Percentiles rank a stretch among this genome's conserved stretches.
Conservation (phyloP, 2,329 filamentous ascomycete species). For the Tolypocladium inflatum region DNA sequence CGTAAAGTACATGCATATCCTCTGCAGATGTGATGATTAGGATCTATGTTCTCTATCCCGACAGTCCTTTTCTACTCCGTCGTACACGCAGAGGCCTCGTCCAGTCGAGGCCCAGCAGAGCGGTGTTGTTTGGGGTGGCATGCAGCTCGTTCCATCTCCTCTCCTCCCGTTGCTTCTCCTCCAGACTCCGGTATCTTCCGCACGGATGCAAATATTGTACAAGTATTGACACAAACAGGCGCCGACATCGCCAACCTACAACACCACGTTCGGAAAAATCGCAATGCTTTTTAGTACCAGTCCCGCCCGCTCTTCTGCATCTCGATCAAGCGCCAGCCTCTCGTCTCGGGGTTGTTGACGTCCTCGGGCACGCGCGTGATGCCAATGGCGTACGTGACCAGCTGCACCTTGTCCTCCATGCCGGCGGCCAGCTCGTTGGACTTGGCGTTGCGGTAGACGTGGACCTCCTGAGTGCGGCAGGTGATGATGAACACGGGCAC, state of each 20-base stretch:
- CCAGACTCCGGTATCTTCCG: slow-evolving; percentile 9
- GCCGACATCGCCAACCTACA: not conserved
- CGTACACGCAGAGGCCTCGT: slow-evolving; percentile 18
- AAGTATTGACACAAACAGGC: not conserved
- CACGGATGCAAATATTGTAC: not conserved
- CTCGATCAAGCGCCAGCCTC: slow-evolving; percentile 95
- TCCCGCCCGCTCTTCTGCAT: slow-evolving; percentile 97
- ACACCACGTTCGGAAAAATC: not conserved
- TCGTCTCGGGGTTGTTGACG: slow-evolving; percentile 91
- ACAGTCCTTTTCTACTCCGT: slow-evolving; percentile 9
- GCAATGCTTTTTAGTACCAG: slow-evolving; percentile 42
- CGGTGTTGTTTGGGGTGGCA: slow-evolving; percentile 18
- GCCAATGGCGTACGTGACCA: slow-evolving; percentile 96
- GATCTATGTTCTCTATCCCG: slow-evolving; percentile 10
- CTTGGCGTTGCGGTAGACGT: slow-evolving; percentile 92
- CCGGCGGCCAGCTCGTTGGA: slow-evolving; percentile 81
- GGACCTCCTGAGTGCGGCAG: slow-evolving; percentile 92
- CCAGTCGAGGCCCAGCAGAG: slow-evolving; percentile 18
- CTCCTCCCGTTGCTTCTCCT: slow-evolving; percentile 5
- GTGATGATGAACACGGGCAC: slow-evolving; percentile 96
- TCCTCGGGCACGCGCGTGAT: slow-evolving; percentile 91
- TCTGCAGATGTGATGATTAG: slow-evolving; percentile 2
- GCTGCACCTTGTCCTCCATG: slow-evolving; percentile 98
- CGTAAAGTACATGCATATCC: not conserved
- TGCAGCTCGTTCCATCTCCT: slow-evolving; percentile 14